A percentile compares a stretch with the other conserved stretches of the same genome.
These are phyloP conservation scores for Eutrema salsugineum DNA, from an alignment of 441 rosid species.

Conservation along the genomic window DNA sequence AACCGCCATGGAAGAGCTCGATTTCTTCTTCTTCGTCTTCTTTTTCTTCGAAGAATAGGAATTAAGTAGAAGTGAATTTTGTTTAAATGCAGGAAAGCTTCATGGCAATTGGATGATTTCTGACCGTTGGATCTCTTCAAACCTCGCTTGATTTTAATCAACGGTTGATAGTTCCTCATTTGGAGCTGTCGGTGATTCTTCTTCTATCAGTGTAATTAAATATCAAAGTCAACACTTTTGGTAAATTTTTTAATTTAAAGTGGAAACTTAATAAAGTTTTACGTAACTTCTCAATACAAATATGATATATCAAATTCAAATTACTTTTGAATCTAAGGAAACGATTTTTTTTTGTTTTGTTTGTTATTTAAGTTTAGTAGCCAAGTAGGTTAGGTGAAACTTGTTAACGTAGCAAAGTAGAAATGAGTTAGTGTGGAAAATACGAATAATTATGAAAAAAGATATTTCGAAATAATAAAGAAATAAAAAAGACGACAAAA, in stretches of 20 bases:
- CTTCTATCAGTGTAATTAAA: not conserved
- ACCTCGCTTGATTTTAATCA: not conserved
- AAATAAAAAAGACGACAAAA: too few species aligned
- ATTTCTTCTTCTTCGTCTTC: not conserved
- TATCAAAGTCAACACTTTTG: slow-evolving; percentile 15
- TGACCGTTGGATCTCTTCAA: slow-evolving; percentile 9
- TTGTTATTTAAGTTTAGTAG: not conserved
- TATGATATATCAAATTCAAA: not conserved
- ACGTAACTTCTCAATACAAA: not conserved
- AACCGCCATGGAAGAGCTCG: slow-evolving; percentile 48
- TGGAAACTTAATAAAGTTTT: not conserved
- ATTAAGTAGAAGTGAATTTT: too few species aligned
- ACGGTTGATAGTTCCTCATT: slow-evolving; percentile 2
- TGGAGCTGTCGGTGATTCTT: slow-evolving; percentile 19
- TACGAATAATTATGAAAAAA: slow-evolving; percentile 17
- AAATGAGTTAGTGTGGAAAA: slow-evolving; percentile 11
- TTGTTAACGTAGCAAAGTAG: slow-evolving; percentile 24
- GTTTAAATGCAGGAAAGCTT: slow-evolving; percentile 28
- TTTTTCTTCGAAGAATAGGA: too few species aligned
- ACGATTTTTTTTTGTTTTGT: too few species aligned
- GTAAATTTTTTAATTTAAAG: not conserved
- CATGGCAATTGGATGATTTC: not conserved
- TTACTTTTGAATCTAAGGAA: not conserved
- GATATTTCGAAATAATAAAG: not conserved
- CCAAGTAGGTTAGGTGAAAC: slow-evolving; percentile 18